A percentile compares a stretch with the other conserved stretches of the same genome.
These are phyloP conservation scores for Durio zibethinus DNA, from an alignment of 345 rosid genomes.

Conservation along the genomic window DNA sequence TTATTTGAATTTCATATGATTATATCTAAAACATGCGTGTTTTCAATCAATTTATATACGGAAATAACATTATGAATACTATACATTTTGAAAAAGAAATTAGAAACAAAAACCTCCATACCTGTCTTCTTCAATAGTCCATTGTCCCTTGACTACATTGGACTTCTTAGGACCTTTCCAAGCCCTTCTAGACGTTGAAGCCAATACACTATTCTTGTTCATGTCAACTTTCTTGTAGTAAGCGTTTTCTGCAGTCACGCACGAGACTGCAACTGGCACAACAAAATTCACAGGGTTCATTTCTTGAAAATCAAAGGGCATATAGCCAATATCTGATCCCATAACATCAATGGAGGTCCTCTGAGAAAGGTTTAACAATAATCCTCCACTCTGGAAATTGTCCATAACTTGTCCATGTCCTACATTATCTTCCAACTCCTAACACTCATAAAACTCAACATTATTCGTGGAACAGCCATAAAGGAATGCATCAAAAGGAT, in stretches of 20 bases:
- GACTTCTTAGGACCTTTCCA: conserved; percentile 52
- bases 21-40: neutral
- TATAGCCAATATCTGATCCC: conserved; percentile 31
- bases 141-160: conserved; percentile 82
- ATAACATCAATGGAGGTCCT: conserved; percentile 25
- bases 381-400: conserved; percentile 40
- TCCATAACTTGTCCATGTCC: conserved; percentile 47
- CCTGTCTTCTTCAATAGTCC: conserved; percentile 93
- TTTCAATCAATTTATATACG: neutral
- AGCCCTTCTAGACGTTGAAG: conserved; percentile 34
- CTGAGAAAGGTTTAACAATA: conserved; percentile 14
- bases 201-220: conserved; percentile 23
- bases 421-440: conserved; percentile 38
- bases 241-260: conserved; percentile 35
- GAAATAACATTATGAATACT: neutral
- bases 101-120: conserved; percentile 10
- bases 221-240: conserved; percentile 29
- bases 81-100: neutral
- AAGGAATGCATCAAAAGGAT: conserved; percentile 45
- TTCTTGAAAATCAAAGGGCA: conserved; percentile 38
- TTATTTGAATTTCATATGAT: neutral
- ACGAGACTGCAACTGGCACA: conserved; percentile 61
- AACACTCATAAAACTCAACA: conserved; percentile 49
- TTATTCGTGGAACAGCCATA: conserved; percentile 35
- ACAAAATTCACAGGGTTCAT: conserved; percentile 40